Conservation (phyloP, 225 moss, liverwort and hornwort species). For the Physcomitrellopsis africana region DNA sequence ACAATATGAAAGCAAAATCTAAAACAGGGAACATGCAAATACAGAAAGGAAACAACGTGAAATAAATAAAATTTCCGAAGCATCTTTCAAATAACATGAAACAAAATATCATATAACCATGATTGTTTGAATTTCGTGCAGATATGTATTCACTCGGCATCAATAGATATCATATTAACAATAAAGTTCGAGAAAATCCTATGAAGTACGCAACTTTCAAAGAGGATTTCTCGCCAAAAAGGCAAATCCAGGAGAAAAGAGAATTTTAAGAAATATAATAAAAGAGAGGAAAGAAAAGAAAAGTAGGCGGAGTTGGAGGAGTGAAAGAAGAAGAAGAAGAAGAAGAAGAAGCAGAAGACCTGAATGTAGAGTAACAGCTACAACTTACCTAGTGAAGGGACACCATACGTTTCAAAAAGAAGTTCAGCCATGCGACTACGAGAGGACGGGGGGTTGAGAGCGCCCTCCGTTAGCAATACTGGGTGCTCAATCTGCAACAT, state of each 20-base stretch:
- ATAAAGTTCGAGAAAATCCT: neutral
- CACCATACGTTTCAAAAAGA: constrained; percentile 94
- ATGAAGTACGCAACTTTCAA: no score
- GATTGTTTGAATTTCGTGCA: neutral
- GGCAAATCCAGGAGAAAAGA: no score
- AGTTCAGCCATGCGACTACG: constrained; percentile 96
- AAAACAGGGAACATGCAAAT: neutral
- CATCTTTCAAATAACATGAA: neutral
- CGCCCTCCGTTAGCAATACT: constrained; percentile 85
- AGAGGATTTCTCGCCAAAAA: no score
- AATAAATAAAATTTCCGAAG: neutral
- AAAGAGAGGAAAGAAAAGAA: neutral
- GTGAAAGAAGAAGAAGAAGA: constrained; percentile 8
- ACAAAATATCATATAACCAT: neutral
- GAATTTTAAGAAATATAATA: no score
- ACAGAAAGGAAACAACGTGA: neutral
- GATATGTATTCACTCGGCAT: neutral
- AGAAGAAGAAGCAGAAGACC: constrained; percentile 3
- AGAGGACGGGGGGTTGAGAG: constrained; percentile 81
- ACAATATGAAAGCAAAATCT: constrained; percentile 21
- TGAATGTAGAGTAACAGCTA: constrained; percentile 13
- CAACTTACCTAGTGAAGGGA: constrained; percentile 80
- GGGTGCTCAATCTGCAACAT: constrained; percentile 93
- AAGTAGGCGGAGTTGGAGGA: neutral
- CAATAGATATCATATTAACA: neutral